Evolutionary conservation across 2,329 filamentous ascomycete species (phyloP), one percentile per base, ranked within the genome.

Genomic region (Calcarisporium arbuscula): DNA sequence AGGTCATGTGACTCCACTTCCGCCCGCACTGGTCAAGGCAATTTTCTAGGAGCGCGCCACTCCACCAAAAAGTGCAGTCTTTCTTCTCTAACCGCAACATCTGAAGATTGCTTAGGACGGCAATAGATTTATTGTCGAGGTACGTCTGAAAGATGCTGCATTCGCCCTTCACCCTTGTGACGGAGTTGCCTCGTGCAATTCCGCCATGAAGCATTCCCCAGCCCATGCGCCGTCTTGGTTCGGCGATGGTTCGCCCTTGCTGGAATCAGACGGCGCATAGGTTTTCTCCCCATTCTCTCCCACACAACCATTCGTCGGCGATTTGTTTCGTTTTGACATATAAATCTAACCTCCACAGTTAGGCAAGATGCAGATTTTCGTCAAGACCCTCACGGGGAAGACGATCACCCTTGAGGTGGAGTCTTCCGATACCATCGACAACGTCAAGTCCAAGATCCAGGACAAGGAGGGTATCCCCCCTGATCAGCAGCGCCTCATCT

Each of bases 341-440:
- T n/a, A 34, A 53, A 43, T 65, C 65, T 68, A 63, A 67, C 61
- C 52, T 58, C 45, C 45, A 46, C 51, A 60, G 58, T 52, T 54
- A 77, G 74, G 75, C 75, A 78, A 77, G 69, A 82, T 82, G 77
- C 77, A 82, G 74, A 82, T 82, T 67, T 83, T 83, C 73, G 79
- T 82, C 61, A 82, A 82, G 71, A 82, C 79, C 77, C 78, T 96
- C 59, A 96, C 92, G 85, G 92, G 92, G 65, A 96, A 96, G 85
- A 96, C 92, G 66, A 96, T 96, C 84, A 96, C 92, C 84, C 89
- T 98, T 60, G 92, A 98, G 88, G 92, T 96, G 74, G 92, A 96
- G 83, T 95, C 88, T 60, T 90, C 83, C 63, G 92, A 98, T 74
- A 96, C 90, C 64, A 96, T 98, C 72, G 92, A 96, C 82, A 96